Base-by-base conservation (phyloP, 108 stramenopile genomes). In the Halocafeteria seosinensis region DNA sequence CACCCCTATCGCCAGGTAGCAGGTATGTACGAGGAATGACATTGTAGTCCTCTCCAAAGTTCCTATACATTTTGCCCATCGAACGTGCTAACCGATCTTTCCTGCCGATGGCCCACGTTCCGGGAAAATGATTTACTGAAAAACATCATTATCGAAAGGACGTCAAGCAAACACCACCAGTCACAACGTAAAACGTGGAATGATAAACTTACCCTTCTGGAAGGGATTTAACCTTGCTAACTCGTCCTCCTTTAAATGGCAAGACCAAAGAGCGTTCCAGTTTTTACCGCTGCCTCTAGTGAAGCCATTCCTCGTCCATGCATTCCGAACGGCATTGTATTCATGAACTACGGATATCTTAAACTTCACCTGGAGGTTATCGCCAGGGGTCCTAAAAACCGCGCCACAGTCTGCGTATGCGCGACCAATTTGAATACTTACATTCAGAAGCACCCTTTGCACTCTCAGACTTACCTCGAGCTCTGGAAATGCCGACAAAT, bases 81-180 rank as follows among this genome's bases (percentile, higher is more conserved):
- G 23, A 50, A 29, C 65, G 50, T 65, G 68, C 52, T 26, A 82
- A 74, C 23, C 82, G 38, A 59, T 83, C 82, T 50, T 83, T 83
- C 17, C 82, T 51, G 0, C 82, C 82, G 17, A 83, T 71, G 60
- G 73, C 71, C 80, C 82, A 81, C 24, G 64, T 61, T 17, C 74
- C 77, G 3, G 82, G 76, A 31, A 76, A 79, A 50, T 83, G 82
- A 47, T 83, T 83, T 23, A 76, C 72, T n/a, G n/a, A n/a, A n/a
- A n/a, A n/a, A n/a, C n/a, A n/a, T n/a, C n/a, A n/a, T n/a, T n/a
- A n/a, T n/a, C n/a, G n/a, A n/a, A n/a, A n/a, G n/a, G n/a, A n/a
- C n/a, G n/a, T n/a, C n/a, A n/a, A n/a, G n/a, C n/a, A n/a, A n/a
- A n/a, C n/a, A n/a, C n/a, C n/a, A n/a, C n/a, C n/a, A n/a, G n/a